Evolutionary conservation across 2,329 filamentous ascomycete genomes (phyloP).

Genomic region (Clathrospora elynae): DNA sequence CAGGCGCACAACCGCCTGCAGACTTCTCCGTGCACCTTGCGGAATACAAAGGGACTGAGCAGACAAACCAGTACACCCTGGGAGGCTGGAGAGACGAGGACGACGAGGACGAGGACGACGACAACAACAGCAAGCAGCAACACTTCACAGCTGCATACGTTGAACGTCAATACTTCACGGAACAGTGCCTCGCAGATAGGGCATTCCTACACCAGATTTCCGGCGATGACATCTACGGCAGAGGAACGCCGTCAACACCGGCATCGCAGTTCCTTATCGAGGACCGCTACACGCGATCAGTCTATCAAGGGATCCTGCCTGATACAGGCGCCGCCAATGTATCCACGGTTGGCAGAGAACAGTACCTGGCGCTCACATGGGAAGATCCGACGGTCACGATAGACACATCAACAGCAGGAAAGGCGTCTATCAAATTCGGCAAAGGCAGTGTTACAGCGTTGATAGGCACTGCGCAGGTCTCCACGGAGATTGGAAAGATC

Average conservation of each 20-base stretch:
- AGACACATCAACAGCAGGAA: not conserved
- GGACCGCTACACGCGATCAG: not conserved
- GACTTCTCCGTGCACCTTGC: not conserved
- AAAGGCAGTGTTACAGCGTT: not conserved
- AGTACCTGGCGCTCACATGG: not conserved
- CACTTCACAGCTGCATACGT: no score
- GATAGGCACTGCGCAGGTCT: not conserved
- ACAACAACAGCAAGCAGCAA: not conserved
- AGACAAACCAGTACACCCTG: not conserved
- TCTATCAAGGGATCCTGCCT: not conserved
- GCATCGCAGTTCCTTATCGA: not conserved
- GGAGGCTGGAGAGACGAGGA: not conserved
- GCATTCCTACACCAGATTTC: not conserved
- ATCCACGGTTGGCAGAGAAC: not conserved
- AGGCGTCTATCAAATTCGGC: not conserved
- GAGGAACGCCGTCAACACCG: not conserved
- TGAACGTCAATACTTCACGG: not conserved
- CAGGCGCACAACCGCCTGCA: not conserved
- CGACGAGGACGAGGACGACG: not conserved
- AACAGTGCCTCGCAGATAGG: not conserved
- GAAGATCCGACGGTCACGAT: not conserved
- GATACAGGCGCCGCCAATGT: not conserved
- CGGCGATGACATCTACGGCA: not conserved
- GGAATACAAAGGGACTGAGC: not conserved
- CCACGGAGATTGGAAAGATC: not conserved